Evolutionary conservation across 129 eudicot species (phyloP), one percentile per base, ranked within the genome.

Genomic region (Lonicera japonica): DNA sequence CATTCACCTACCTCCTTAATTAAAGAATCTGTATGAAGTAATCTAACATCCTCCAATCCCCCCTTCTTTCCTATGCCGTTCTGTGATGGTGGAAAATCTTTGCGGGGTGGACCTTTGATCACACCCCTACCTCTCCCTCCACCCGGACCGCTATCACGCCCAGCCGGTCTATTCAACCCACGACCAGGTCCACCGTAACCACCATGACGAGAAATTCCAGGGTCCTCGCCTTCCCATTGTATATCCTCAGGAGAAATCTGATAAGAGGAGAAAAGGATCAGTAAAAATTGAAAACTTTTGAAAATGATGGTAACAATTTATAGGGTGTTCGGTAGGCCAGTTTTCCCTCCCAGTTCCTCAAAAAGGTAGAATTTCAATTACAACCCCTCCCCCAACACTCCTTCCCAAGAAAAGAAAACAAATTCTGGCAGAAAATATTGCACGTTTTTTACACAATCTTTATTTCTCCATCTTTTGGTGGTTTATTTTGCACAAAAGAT

Each of bases 51-150:
- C 48, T 80, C 87, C 2, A 63, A 56, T 18, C 75, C 83, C 70
- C 75, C 83, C 70, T 86, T 84, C 84, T 80, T 90, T 67, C 95
- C 95, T 25, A 83, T 79, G 72, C 97, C 97, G 77, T 87, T 86
- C 55, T 81, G 92, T 40, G 88, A 78, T 11, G 92, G 89, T 45
- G 72, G 82, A 36, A 82, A 85, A 58, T 84, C 94, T 66, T 82
- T 90, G 66, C 84, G 69, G 5, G 85, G 24, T 47, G 75, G 97
- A 68, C 83, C 80, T 74, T 80, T 87, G 11, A 82, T 16, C 68
- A 77, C 21, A 46, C 90, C 95, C 61, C 95, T 79, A 56, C 95
- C 97, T 80, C 94, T 82, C 56, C 97, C 94, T 3, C 66, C 74
- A 68, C 90, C 95, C 5, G 80, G 82, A 64, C 77, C 85, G 47